phyloP scores from a whole-genome alignment of 129 eudicot genomes.

The Smallanthus sonchifolius region DNA sequence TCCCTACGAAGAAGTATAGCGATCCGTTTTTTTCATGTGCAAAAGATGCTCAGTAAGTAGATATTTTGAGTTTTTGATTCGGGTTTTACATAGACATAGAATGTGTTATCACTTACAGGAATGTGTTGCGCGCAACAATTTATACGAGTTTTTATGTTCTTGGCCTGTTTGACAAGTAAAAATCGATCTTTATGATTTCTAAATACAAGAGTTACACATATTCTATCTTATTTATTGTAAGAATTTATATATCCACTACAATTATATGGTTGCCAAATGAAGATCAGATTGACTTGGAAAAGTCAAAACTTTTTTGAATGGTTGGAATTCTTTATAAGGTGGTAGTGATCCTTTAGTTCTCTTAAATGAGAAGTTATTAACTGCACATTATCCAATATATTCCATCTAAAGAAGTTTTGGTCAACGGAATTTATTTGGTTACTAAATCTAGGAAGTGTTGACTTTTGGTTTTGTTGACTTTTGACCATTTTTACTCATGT shows the following conservation, averaged over 20 bases:
- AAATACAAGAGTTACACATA: neutral
- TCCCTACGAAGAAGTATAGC: slow-evolving; percentile 75
- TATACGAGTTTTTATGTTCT: neutral
- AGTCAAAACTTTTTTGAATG: slow-evolving; percentile 13
- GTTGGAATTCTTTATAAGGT: slow-evolving; percentile 1
- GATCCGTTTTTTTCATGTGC: slow-evolving; percentile 55
- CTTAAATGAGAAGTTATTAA: slow-evolving; percentile 17
- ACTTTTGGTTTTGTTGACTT: slow-evolving; percentile 20
- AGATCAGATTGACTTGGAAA: slow-evolving; percentile 9
- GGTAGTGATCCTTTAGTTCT: slow-evolving; percentile 1
- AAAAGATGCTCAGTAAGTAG: slow-evolving; percentile 80
- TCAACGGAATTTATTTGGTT: slow-evolving; percentile 1
- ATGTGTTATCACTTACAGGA: slow-evolving; percentile 1
- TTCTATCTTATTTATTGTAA: neutral
- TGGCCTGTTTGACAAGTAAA: neutral
- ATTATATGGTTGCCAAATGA: neutral
- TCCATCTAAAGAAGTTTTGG: slow-evolving; percentile 16
- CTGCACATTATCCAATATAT: neutral
- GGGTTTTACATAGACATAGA: neutral
- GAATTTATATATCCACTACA: neutral
- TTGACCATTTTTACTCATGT: neutral
- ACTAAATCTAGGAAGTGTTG: slow-evolving; percentile 12
- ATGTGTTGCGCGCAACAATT: neutral
- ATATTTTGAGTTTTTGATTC: neutral
- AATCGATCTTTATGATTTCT: neutral